These are phyloP conservation scores for Elsinoe arachidis DNA, from an alignment of 2,329 filamentous ascomycete genomes.

Conservation along the genomic window DNA sequence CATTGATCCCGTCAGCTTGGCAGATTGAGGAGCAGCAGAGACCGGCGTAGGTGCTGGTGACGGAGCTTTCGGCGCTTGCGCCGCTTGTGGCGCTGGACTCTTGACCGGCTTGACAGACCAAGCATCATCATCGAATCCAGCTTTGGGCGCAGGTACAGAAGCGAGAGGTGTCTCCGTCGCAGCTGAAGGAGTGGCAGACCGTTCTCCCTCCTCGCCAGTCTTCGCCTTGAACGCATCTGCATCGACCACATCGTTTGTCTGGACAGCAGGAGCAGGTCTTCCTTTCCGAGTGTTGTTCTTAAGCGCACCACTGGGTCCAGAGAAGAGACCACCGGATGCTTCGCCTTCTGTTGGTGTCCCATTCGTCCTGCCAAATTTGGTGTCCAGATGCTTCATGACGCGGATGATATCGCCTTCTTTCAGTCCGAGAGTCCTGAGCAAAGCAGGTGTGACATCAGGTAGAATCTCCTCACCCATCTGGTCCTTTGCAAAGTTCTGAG, in stretches of 20 bases:
- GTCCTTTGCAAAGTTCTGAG: slow-evolving; percentile 78
- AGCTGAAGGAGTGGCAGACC: slow-evolving; percentile 34
- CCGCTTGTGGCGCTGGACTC: slow-evolving; percentile 32
- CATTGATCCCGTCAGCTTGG: slow-evolving; percentile 59
- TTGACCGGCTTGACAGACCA: slow-evolving; percentile 89
- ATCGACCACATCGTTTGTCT: slow-evolving; percentile 79
- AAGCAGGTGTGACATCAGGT: slow-evolving; percentile 75
- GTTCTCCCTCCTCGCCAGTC: slow-evolving; percentile 36
- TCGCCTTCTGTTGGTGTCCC: slow-evolving; percentile 54
- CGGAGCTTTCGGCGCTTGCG: slow-evolving; percentile 29
- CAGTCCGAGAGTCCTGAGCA: slow-evolving; percentile 79
- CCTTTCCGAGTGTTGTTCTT: slow-evolving; percentile 93
- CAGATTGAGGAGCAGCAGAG: slow-evolving; percentile 29
- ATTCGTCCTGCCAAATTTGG: slow-evolving; percentile 59
- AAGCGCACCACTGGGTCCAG: slow-evolving; percentile 80
- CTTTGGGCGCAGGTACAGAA: slow-evolving; percentile 37
- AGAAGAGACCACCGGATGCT: slow-evolving; percentile 65
- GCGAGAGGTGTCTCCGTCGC: slow-evolving; percentile 41
- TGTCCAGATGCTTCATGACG: slow-evolving; percentile 81
- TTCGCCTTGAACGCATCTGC: slow-evolving; percentile 71
- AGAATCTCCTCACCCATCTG: slow-evolving; percentile 94
- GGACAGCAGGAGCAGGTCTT: slow-evolving; percentile 75
- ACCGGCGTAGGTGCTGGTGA: slow-evolving; percentile 29
- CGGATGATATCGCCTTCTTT: slow-evolving; percentile 95
- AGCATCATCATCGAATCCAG: slow-evolving; percentile 88